Evolutionary conservation across 164 flowering plant genomes (phyloP), one percentile per base, ranked within the genome.

Genomic region (Magnolia kwangsiensis): DNA sequence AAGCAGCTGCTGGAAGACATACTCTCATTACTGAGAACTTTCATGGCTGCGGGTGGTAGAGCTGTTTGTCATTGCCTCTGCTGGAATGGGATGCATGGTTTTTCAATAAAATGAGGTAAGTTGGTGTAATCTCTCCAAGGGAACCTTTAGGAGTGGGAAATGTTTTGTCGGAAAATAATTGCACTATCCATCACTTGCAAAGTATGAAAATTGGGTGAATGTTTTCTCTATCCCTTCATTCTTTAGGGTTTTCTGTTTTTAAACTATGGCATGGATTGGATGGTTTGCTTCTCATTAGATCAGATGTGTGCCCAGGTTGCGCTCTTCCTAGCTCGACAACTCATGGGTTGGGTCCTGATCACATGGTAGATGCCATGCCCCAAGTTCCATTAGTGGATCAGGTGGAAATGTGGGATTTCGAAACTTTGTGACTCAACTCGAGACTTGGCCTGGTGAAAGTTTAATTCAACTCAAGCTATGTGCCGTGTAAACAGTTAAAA

Each of bases 21-120:
- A 1, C 11, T 59, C n/a, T 59, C 24, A 29, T 65, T 65, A n/a
- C 1, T 65, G 68, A 65, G 24, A 37, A 29, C 31, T 14, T 68
- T 68, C 50, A 4, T 14, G 50, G 31, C 37, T 68, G 18, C 50
- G 10, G 18, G 61, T 55, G 7, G 45, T 65, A 24, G 23, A 21
- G 68, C 23, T 27, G 69, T 27, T 29, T 68, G 71, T 68, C 19
- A 68, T 68, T 68, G 9, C 50, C 71, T 65, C 68, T 68, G 18
- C 71, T 66, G 29, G 71, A 68, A 13, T 68, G 71, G 71, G 50
- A 68, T 24, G 19, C 20, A 14, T 29, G 71, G 16, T 29, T 14
- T 37, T 29, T 68, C 71, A 68, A 29, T 29, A 55, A 55, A 68
- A n/a, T 64, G 19, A 64, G 67, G 24, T 21, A 68, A 16, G n/a